Evolutionary conservation across 2,329 filamentous ascomycete species (phyloP).

Genomic region (Penicillium glabrum): DNA sequence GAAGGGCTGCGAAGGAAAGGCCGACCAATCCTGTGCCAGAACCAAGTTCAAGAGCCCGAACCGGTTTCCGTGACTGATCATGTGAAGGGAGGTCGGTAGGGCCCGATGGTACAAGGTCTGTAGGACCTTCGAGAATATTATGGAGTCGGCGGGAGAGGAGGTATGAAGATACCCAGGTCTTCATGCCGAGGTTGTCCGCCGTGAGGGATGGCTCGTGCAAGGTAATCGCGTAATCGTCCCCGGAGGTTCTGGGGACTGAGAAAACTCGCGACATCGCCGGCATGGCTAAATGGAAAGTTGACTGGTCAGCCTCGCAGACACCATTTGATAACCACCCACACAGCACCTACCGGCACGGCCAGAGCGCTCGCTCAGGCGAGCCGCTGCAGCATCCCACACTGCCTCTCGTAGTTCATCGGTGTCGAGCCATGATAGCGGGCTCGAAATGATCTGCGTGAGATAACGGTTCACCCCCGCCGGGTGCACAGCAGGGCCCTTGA

Average conservation of each 20-base stretch:
- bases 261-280: conserved; percentile 63
- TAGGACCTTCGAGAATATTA: conserved; percentile 38
- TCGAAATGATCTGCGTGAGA: conserved; percentile 49
- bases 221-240: conserved; percentile 60
- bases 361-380: conserved; percentile 79
- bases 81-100: conserved; percentile 19
- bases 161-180: conserved; percentile 94
- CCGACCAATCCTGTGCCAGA: conserved; percentile 91
- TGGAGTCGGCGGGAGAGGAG: conserved; percentile 73
- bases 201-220: conserved; percentile 86
- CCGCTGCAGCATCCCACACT: conserved; percentile 74
- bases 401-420: conserved; percentile 44
- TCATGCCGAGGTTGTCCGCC: conserved; percentile 83
- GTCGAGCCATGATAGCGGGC: conserved; percentile 46
- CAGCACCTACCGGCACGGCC: conserved; percentile 63
- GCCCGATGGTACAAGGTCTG: conserved; percentile 30
- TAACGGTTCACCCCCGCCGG: conserved; percentile 45
- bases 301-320: conserved; percentile 12
- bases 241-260: conserved; percentile 50
- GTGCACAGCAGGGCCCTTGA: conserved; percentile 34
- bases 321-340: not conserved
- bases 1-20: conserved; percentile 74
- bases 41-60: conserved; percentile 71
- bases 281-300: conserved; percentile 50
- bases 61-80: conserved; percentile 16